Evolutionary conservation across 2,329 filamentous ascomycete genomes (phyloP), one percentile per base, ranked within the genome.

Genomic region (Fusarium sp.): DNA sequence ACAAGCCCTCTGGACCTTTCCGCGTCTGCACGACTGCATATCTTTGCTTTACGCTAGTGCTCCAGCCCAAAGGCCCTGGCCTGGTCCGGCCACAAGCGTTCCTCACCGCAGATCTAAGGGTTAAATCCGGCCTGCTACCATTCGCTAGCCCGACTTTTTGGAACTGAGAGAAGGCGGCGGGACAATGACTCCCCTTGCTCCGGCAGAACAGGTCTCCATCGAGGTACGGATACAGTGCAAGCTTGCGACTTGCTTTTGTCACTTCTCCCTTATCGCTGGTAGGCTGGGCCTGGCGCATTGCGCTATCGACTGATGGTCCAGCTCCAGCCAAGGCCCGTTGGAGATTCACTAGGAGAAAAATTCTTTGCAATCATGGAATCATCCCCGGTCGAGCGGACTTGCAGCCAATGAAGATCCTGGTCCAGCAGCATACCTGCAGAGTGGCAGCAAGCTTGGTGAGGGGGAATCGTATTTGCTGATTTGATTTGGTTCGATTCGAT

Each of bases 121-220:
- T 71, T 71, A 71, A 70, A 71, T 47, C 68, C 67, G 68, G 43
- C 32, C 41, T 59, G 51, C 57, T 71, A 25, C 67, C 44, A 70
- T 70, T 70, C 63, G 68, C 67, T 70, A 71, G 68, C 64, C 68
- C 68, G 67, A 54, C 41, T 69, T 71, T 67, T 70, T 68, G 68
- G 68, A 71, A 71, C 63, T 69, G 58, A 20, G 64, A 70, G 59
- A 56, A 71, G 55, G 34, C n/a, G 58, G 46, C 59, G 67, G 67
- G 56, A 70, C 56, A 62, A 44, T 48, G 64, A 30, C 54, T 55
- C 64, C 58, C 67, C 67, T 70, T 71, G 67, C 68, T 68, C 68
- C 67, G 68, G 63, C 58, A 61, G 54, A 56, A 49, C 67, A 49
- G 30, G 68, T 55, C 58, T 51, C 67, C 68, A 58, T 67, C 67